Evolutionary conservation across 495 filamentous ascomycete genomes (phyloP).

Genomic region (Neurospora pannonica): DNA sequence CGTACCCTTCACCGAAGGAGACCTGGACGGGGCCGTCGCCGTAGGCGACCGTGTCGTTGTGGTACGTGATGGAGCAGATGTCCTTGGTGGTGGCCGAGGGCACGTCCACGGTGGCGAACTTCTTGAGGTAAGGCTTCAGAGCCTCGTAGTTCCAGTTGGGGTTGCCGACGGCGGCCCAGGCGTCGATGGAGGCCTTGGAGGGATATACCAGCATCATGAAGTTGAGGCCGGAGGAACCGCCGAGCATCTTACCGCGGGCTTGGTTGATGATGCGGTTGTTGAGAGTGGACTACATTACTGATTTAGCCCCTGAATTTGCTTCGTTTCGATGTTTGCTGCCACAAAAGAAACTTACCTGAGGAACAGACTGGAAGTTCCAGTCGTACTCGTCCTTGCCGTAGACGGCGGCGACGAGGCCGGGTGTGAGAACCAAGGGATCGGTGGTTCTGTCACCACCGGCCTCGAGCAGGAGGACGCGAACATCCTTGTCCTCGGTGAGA

Average conservation of each 20-base stretch:
- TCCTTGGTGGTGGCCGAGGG: constrained; percentile 22
- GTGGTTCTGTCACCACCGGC: constrained; percentile 40
- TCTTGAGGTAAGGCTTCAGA: constrained; percentile 39
- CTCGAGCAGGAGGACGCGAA: constrained; percentile 43
- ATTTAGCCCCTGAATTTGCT: constrained; percentile 4
- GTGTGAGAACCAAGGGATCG: constrained; percentile 38
- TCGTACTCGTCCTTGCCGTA: constrained; percentile 44
- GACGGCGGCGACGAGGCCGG: constrained; percentile 33
- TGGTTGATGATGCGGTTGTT: constrained; percentile 25
- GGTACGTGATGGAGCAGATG: constrained; percentile 21
- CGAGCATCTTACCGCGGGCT: constrained; percentile 46
- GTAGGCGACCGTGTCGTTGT: constrained; percentile 19
- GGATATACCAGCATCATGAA: constrained; percentile 39
- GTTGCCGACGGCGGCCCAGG: constrained; percentile 47
- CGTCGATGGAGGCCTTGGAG: constrained; percentile 36
- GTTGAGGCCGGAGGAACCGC: constrained; percentile 50
- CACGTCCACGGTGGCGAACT: constrained; percentile 27
- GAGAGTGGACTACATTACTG: constrained; percentile 16
- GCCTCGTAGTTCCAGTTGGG: constrained; percentile 41
- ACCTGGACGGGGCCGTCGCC: constrained; percentile 33
- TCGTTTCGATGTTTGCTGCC: neutral
- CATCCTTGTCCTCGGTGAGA: constrained; percentile 34
- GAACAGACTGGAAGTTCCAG: constrained; percentile 42
- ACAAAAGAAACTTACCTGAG: constrained; percentile 30
- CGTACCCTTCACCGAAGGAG: constrained; percentile 30